Evolutionary conservation across 495 filamentous ascomycete species (phyloP).

Genomic region (Penicillium canescens): DNA sequence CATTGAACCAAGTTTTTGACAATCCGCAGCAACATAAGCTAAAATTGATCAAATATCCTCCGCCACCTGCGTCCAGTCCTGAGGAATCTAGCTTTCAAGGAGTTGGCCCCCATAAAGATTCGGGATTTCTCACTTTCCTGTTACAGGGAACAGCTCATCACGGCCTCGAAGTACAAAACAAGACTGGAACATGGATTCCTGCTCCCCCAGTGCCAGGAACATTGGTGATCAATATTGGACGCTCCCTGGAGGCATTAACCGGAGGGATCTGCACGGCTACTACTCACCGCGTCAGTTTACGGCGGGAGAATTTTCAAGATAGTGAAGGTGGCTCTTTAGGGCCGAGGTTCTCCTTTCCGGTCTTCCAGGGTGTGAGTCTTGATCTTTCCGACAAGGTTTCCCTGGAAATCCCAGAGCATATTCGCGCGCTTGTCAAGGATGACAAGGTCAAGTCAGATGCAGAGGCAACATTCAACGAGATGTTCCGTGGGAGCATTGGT

Average conservation of each 20-base stretch:
- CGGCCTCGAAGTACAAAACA: conserved; percentile 90
- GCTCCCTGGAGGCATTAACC: conserved; percentile 89
- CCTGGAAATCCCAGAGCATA: conserved; percentile 67
- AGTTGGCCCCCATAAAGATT: conserved; percentile 93
- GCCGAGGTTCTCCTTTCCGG: conserved; percentile 79
- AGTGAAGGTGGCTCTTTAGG: conserved; percentile 42
- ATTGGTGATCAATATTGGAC: conserved; percentile 87
- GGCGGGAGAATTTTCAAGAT: conserved; percentile 33
- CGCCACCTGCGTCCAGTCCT: conserved; percentile 36
- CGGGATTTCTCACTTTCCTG: conserved; percentile 82
- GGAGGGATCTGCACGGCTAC: conserved; percentile 83
- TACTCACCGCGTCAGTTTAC: conserved; percentile 71
- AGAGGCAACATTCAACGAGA: conserved; percentile 42
- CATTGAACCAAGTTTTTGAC: conserved; percentile 78
- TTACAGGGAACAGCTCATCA: conserved; percentile 79
- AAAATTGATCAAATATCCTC: conserved; percentile 88
- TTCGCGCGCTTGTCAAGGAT: conserved; percentile 48
- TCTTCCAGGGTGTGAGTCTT: conserved; percentile 85
- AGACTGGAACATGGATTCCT: conserved; percentile 75
- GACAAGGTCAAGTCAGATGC: conserved; percentile 45
- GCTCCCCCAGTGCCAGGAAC: conserved; percentile 51
- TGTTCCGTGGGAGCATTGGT: conserved; percentile 61
- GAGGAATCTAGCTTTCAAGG: conserved; percentile 45
- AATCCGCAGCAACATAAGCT: conserved; percentile 80
- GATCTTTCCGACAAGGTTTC: conserved; percentile 72